Evolutionary conservation across 73 alveolate species (phyloP), one percentile per base, ranked within the genome.

Genomic region (Uronychia binucleata): DNA sequence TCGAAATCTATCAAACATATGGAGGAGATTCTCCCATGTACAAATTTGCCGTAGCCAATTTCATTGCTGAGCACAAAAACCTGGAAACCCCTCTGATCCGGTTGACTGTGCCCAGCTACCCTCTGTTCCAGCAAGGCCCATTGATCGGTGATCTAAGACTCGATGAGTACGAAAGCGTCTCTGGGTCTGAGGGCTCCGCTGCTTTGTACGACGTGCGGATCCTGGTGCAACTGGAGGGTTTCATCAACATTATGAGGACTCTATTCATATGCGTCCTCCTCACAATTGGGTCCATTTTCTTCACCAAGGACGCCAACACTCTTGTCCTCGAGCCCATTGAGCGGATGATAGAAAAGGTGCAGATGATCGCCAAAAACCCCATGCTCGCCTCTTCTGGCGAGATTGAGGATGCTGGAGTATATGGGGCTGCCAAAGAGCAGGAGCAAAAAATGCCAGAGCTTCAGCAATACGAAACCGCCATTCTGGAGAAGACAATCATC

Each of bases 281-380:
- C 57, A 83, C 97, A 34, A 34, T 92, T 26, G 95, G 90, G 19
- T 78, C 95, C 1, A 76, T 89, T 30, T 77, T 57, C 87, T 93
- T 93, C 79, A 81, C 92, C 33, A 90, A 81, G 57, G 95, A 87
- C 59, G 92, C 97, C 27, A 87, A 93, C 74, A 58, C 33, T n/a
- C 81, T 93, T 27, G 97, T 93, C 28, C 80, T 93, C 32, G 85
- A 77, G 34, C 85, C 75, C 97, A 86, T 93, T 13, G 97, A 93
- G 81, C 58, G 90, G 46, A 93, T 93, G 97, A 75, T 93, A 19
- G 94, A 86, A 30, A 93, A 86, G 57, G 95, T 92, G 28, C 86
- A 88, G 35, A 76, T 79, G 27, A 86, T 92, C 26, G 97, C 94
- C 26, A 88, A 75, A 35, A 86, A 92, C 75, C 97, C 97, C 26